Percentiles rank a stretch among this genome's conserved stretches.
phyloP scores from a whole-genome alignment of 768 basidiomycete genomes.

The Rhodosporidiobolus odoratus region DNA sequence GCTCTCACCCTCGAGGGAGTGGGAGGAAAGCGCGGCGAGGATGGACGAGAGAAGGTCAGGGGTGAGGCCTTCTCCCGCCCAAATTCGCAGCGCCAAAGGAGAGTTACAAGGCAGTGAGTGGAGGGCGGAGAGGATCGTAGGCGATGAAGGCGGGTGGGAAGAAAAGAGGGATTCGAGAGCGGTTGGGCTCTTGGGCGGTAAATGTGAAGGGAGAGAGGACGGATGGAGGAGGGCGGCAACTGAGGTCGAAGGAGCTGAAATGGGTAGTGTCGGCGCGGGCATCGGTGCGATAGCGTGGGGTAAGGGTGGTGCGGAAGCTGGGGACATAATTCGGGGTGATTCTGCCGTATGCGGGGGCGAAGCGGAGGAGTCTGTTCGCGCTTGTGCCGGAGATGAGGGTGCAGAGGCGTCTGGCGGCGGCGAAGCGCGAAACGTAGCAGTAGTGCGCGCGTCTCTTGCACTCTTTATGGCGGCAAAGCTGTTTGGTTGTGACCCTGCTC shows the following conservation, averaged over 20 bases:
- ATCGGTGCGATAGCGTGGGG: background rate
- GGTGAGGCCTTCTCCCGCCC: background rate
- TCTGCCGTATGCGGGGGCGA: too few relatives aligned
- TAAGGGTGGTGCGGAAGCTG: too few relatives aligned
- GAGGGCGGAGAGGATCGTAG: background rate
- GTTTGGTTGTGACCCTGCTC: background rate
- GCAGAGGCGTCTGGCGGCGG: background rate
- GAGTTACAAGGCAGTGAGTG: background rate
- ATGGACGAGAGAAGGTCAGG: slow-evolving; percentile 19
- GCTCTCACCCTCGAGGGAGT: background rate
- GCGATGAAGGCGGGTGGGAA: background rate
- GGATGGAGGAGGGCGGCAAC: background rate
- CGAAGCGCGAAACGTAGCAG: background rate
- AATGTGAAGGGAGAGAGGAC: background rate
- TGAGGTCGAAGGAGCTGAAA: background rate
- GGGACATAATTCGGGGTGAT: too few relatives aligned
- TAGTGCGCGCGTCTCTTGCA: background rate
- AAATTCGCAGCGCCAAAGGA: background rate
- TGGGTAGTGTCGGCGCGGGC: background rate
- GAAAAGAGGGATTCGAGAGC: slow-evolving; percentile 17
- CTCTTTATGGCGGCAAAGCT: slow-evolving; percentile 20
- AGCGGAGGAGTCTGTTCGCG: too few relatives aligned
- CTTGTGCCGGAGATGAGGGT: too few relatives aligned
- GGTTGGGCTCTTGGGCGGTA: background rate
- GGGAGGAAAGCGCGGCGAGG: background rate